A percentile compares a stretch with the other conserved stretches of the same genome.
Evolutionary conservation across 306 rosid species (phyloP).

Genomic region (Abrus pulchellus): DNA sequence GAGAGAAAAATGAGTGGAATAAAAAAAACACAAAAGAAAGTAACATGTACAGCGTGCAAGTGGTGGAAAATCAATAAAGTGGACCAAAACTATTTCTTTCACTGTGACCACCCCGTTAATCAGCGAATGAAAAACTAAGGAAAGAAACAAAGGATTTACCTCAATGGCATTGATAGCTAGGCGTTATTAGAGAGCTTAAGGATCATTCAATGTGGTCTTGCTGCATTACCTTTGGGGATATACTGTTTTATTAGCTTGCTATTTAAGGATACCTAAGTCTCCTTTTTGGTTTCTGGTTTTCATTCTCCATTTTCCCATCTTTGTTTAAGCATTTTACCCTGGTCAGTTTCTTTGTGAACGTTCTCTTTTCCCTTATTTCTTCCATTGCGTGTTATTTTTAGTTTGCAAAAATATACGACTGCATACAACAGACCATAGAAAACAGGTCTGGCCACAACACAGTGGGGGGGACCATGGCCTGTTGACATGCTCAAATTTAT

Average conservation of each 20-base stretch:
- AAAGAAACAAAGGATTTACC: constrained; percentile 27
- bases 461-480: constrained; percentile 55
- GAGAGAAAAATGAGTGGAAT: neutral
- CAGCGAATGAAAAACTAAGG: constrained; percentile 16
- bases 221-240: constrained; percentile 38
- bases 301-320: constrained; percentile 31
- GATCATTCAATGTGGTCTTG: constrained; percentile 24
- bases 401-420: constrained; percentile 36
- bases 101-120: constrained; percentile 23
- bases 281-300: constrained; percentile 27
- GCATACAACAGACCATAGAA: constrained; percentile 41
- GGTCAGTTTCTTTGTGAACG: constrained; percentile 36
- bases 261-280: constrained; percentile 32
- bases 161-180: constrained; percentile 10
- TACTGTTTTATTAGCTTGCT: constrained; percentile 38
- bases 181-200: neutral
- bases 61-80: constrained; percentile 34
- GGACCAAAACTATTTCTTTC: constrained; percentile 28
- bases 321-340: constrained; percentile 52
- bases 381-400: constrained; percentile 48
- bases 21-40: neutral
- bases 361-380: constrained; percentile 30
- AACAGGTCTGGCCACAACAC: constrained; percentile 44
- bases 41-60: constrained; percentile 6
- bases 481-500: constrained; percentile 46